phyloP scores from a whole-genome alignment of 2,329 filamentous ascomycete species.

The Aspergillus uvarum region DNA sequence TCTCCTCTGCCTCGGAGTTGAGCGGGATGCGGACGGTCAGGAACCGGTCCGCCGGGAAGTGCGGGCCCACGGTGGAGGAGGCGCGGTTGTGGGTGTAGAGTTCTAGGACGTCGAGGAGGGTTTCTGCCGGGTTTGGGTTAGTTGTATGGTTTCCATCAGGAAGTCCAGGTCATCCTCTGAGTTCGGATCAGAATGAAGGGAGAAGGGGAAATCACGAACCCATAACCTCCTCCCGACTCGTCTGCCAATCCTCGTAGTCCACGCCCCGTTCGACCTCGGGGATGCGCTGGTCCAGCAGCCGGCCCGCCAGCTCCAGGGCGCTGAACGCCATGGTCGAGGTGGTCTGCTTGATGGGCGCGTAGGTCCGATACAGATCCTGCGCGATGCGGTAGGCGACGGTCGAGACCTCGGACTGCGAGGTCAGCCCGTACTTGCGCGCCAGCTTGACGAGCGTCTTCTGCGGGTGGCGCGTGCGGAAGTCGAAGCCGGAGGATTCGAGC shows the following conservation, averaged over 20 bases:
- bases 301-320: slow-evolving; percentile 74
- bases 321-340: slow-evolving; percentile 82
- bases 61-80: slow-evolving; percentile 69
- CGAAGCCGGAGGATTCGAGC: slow-evolving; percentile 88
- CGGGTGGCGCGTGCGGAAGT: slow-evolving; percentile 86
- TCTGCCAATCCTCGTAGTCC: slow-evolving; percentile 53
- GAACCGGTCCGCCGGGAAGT: slow-evolving; percentile 73
- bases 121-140: slow-evolving; percentile 55
- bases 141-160: slow-evolving; percentile 24
- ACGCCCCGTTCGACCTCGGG: slow-evolving; percentile 49
- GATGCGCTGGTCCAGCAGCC: slow-evolving; percentile 61
- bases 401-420: slow-evolving; percentile 56
- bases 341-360: slow-evolving; percentile 85
- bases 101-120: slow-evolving; percentile 84
- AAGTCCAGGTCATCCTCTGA: slow-evolving; percentile 27
- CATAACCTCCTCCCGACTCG: slow-evolving; percentile 49
- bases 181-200: slow-evolving; percentile 9
- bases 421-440: slow-evolving; percentile 58
- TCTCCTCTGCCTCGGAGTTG: slow-evolving; percentile 73
- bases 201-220: slow-evolving; percentile 42
- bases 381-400: slow-evolving; percentile 76
- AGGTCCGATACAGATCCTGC: slow-evolving; percentile 89
- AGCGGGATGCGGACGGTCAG: slow-evolving; percentile 83
- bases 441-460: slow-evolving; percentile 84
- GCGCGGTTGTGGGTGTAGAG: slow-evolving; percentile 83